These are phyloP conservation scores for Talaromyces atroroseus DNA, from an alignment of 2,329 filamentous ascomycete species.

Conservation along the genomic window DNA sequence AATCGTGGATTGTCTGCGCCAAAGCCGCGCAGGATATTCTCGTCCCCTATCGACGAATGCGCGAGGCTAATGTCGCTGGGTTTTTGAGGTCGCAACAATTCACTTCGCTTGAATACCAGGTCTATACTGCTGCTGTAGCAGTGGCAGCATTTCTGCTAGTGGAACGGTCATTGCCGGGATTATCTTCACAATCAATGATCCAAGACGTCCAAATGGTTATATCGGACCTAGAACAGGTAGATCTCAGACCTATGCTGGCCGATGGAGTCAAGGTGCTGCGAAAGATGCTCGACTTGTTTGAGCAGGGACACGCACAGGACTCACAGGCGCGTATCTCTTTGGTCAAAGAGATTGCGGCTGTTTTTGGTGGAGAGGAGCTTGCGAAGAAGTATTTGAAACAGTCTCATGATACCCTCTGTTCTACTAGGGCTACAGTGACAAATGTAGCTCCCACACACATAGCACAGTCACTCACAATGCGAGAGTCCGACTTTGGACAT, in stretches of 20 bases:
- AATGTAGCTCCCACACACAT: not conserved
- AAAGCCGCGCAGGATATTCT: conserved; percentile 23
- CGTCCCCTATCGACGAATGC: conserved; percentile 20
- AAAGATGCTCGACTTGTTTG: conserved; percentile 23
- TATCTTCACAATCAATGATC: conserved; percentile 17
- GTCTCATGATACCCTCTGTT: not conserved
- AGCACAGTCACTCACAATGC: not conserved
- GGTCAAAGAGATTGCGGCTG: conserved; percentile 20
- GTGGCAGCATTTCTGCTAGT: conserved; percentile 23
- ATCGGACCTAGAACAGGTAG: conserved; percentile 18
- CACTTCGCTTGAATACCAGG: conserved; percentile 22
- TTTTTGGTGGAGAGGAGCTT: conserved; percentile 23
- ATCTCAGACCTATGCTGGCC: conserved; percentile 17
- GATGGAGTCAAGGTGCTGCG: conserved; percentile 21
- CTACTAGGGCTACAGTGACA: not conserved
- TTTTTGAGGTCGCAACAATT: conserved; percentile 21
- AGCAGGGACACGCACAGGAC: conserved; percentile 17
- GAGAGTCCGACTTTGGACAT: not conserved
- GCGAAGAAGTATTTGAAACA: conserved; percentile 24
- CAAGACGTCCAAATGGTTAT: conserved; percentile 23
- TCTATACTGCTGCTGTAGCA: conserved; percentile 24
- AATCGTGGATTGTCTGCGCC: conserved; percentile 20
- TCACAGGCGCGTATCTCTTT: conserved; percentile 18
- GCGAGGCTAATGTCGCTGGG: conserved; percentile 16
- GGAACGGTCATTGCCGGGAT: conserved; percentile 20